Base-by-base conservation (phyloP, 495 filamentous ascomycete species). In the Annulohypoxylon moriforme region DNA sequence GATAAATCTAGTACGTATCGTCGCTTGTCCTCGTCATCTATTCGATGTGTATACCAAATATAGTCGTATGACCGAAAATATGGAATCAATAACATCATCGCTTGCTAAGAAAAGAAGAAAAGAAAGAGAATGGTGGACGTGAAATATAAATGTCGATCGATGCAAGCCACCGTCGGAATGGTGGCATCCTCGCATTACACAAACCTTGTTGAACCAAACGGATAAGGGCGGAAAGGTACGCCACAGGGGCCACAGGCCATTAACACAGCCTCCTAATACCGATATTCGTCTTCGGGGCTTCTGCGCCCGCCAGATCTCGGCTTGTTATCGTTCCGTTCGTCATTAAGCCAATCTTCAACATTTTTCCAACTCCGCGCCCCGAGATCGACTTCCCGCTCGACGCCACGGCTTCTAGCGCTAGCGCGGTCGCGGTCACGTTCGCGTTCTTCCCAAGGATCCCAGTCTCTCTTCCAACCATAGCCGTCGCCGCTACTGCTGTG, bases 271-370 rank as follows among this genome's bases (percentile, higher is more conserved):
- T 40, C 34, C 18, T 53, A 77, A 52, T 76, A 69, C 10, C 73
- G 73, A 59, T 77, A 76, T 42, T 75, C 71, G 3, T 22, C 65
- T 8, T 73, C 72, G 4, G 52, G 50, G 49, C 49, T 71, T 18
- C 62, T 67, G 7, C 25, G 65, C 55, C 62, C 60, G 18, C 67
- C 55, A 5, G 71, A 67, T 40, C 57, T 46, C 18, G 68, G 58
- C 61, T 65, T 74, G 20, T 8, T 60, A 50, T 72, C 68, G n/a
- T 71, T 64, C 47, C 66, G 63, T 0, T 71, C 73, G 20, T 74
- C 68, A 36, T 70, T 44, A 13, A 78, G n/a, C 76, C 76, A 78
- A 55, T 78, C 76, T 57, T 78, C 76, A 16, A 78, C 76, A 38
- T 70, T 74, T 60, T 38, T 74, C 76, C 76, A 78, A 24, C 76